Conservation (phyloP, 768 basidiomycete genomes). For the Pleurotus citrinopileatus region DNA sequence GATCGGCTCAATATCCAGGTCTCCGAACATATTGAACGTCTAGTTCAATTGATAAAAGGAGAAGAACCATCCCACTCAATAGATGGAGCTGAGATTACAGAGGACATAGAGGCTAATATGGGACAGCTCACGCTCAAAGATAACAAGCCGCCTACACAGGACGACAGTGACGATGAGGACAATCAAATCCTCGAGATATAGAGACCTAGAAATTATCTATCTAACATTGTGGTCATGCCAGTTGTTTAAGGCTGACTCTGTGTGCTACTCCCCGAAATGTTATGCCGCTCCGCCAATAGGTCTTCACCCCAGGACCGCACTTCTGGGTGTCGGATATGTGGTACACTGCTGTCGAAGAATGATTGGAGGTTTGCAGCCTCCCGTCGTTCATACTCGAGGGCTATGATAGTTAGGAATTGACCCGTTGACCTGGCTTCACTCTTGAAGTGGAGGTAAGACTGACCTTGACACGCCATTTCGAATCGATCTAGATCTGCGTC, state of each 20-base stretch:
- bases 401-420: constrained; percentile 29
- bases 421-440: background rate
- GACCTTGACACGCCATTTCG: constrained; percentile 86
- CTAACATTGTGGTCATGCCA: background rate
- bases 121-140: constrained; percentile 13
- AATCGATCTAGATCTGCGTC: constrained; percentile 78
- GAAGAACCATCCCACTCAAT: constrained; percentile 56
- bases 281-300: constrained; percentile 48
- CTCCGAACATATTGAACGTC: constrained; percentile 80
- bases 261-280: too few relatives aligned
- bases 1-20: constrained; percentile 60
- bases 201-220: too few relatives aligned
- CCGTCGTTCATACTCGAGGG: constrained; percentile 71
- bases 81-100: constrained; percentile 32
- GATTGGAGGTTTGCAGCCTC: constrained; percentile 50
- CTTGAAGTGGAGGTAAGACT: background rate
- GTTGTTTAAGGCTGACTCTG: too few relatives aligned
- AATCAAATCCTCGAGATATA: constrained; percentile 76
- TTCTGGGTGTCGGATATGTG: constrained; percentile 68
- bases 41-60: constrained; percentile 84
- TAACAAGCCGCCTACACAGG: constrained; percentile 20
- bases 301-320: constrained; percentile 68
- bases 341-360: constrained; percentile 82
- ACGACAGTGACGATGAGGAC: constrained; percentile 61
- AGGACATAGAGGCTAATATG: constrained; percentile 14